phyloP scores from a whole-genome alignment of 306 rosid species.

The Datisca glomerata region DNA sequence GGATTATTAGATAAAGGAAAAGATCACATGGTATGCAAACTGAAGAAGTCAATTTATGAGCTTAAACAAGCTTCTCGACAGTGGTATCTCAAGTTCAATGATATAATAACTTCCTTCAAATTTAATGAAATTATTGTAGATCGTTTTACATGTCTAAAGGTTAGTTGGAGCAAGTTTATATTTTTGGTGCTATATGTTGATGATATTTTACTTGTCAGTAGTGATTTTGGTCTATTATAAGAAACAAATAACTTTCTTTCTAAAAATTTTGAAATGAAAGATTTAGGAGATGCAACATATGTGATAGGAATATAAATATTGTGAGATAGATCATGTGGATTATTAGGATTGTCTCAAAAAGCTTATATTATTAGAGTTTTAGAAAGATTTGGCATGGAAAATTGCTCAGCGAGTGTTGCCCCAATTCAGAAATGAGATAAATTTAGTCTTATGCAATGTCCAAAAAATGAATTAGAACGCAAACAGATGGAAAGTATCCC shows the following conservation, averaged over 20 bases:
- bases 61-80: background rate
- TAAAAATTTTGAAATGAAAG: background rate
- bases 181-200: background rate
- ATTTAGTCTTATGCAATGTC: too few relatives aligned
- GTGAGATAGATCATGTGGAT: background rate
- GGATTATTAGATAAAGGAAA: background rate
- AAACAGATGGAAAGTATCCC: too few relatives aligned
- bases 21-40: background rate
- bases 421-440: background rate
- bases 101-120: background rate
- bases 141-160: background rate
- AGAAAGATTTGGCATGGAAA: background rate
- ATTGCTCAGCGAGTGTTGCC: background rate
- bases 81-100: background rate
- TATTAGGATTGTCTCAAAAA: background rate
- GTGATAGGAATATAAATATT: background rate
- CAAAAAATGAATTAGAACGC: too few relatives aligned
- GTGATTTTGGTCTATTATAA: too few relatives aligned
- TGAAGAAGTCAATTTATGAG: background rate
- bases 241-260: background rate
- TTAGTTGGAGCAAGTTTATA: background rate
- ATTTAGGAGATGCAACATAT: background rate
- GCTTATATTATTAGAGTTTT: too few relatives aligned
- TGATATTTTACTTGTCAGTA: background rate
- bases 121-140: background rate